phyloP scores from a whole-genome alignment of 1,284 basidiomycete genomes.

The Ceratobasidium sp. region DNA sequence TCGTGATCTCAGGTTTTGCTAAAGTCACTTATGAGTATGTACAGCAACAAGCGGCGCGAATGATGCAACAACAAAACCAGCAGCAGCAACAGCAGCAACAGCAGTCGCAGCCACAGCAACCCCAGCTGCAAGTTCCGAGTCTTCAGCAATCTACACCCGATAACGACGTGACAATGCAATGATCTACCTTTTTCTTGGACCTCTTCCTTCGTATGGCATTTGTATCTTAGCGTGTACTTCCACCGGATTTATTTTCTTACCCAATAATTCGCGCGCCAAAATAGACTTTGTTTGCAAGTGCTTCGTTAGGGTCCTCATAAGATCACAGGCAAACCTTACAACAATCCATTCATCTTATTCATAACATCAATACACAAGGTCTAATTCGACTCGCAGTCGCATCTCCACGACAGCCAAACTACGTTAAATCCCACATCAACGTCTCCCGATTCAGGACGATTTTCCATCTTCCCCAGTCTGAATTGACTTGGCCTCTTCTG shows the following conservation, averaged over 20 bases:
- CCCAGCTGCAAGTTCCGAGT: constrained; percentile 23
- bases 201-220: neutral
- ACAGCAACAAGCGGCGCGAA: constrained; percentile 34
- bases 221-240: constrained; percentile 18
- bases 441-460: neutral
- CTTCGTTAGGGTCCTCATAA: too few relatives aligned
- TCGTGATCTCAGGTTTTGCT: neutral
- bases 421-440: neutral
- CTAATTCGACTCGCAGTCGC: too few relatives aligned
- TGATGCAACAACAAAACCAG: constrained; percentile 13
- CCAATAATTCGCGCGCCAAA: too few relatives aligned
- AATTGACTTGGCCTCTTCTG: constrained; percentile 14
- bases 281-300: too few relatives aligned
- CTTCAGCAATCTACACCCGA: constrained; percentile 22
- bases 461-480: neutral
- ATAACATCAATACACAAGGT: neutral
- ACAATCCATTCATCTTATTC: neutral
- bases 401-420: too few relatives aligned
- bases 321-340: neutral
- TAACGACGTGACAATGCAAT: constrained; percentile 37
- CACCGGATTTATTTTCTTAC: too few relatives aligned
- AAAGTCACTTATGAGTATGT: neutral
- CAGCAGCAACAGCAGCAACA: constrained; percentile 34
- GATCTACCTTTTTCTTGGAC: neutral
- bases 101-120: constrained; percentile 15